Percentiles rank a stretch among this genome's conserved stretches.
phyloP scores from a whole-genome alignment of 2,329 filamentous ascomycete species.

The Epichloe glyceriae region DNA sequence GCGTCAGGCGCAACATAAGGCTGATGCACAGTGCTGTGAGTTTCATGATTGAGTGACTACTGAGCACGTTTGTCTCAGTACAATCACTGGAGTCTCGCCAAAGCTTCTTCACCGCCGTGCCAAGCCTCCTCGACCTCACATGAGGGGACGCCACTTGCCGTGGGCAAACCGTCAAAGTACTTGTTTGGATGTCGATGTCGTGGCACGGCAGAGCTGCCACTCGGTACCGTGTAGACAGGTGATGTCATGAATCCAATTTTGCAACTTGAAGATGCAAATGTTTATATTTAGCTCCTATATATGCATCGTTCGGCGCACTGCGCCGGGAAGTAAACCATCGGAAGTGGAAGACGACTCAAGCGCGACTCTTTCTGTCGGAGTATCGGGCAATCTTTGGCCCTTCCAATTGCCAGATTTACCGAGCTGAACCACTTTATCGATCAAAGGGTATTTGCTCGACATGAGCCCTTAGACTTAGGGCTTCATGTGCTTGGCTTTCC shows the following conservation, averaged over 20 bases:
- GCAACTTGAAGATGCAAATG: neutral
- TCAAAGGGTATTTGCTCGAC: neutral
- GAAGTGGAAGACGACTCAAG: neutral
- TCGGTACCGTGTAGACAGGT: neutral
- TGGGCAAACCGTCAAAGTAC: neutral
- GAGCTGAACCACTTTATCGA: neutral
- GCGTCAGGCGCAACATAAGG: neutral
- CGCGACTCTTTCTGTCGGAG: neutral
- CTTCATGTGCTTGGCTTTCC: neutral
- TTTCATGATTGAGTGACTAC: conserved; percentile 1
- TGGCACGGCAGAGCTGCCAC: neutral
- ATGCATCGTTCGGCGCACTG: neutral
- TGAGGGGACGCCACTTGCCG: neutral
- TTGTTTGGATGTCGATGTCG: neutral
- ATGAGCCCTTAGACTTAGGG: neutral
- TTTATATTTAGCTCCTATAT: neutral
- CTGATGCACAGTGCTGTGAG: neutral
- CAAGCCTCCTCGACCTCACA: neutral
- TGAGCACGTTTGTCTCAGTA: conserved; percentile 2
- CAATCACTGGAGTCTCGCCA: conserved; percentile 2
- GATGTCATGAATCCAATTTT: neutral
- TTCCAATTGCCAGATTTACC: neutral
- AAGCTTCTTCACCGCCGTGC: neutral
- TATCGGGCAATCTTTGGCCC: neutral
- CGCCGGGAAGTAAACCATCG: neutral